These are phyloP conservation scores for Garcia nutans DNA, from an alignment of 345 rosid genomes.

Conservation along the genomic window DNA sequence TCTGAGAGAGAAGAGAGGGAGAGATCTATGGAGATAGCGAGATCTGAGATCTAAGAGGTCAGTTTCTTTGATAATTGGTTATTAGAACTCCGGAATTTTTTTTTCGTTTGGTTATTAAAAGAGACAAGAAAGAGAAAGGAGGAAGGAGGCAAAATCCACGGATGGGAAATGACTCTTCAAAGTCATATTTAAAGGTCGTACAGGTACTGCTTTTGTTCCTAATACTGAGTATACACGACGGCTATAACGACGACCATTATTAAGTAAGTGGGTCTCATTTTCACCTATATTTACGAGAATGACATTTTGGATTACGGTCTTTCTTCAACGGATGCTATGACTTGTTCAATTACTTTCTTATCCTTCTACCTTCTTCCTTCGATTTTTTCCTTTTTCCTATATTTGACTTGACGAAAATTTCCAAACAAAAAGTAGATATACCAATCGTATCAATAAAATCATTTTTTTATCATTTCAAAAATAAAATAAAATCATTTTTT, in stretches of 20 bases:
- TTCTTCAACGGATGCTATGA: background rate
- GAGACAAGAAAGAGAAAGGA: constrained; percentile 6
- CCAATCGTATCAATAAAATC: too few species aligned
- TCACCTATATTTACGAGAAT: constrained; percentile 20
- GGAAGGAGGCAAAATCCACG: constrained; percentile 33
- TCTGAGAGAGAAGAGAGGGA: background rate
- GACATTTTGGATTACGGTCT: constrained; percentile 1
- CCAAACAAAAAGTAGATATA: too few species aligned
- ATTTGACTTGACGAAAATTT: background rate
- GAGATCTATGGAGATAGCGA: background rate
- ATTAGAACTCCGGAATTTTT: background rate
- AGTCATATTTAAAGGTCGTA: constrained; percentile 22
- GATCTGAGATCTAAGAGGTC: constrained; percentile 18
- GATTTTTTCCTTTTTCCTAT: background rate
- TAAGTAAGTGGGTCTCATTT: constrained; percentile 6
- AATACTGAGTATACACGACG: background rate
- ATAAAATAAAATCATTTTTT: too few species aligned
- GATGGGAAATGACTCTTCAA: constrained; percentile 35
- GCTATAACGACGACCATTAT: background rate
- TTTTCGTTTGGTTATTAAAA: background rate
- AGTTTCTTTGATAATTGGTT: background rate
- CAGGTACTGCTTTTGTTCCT: background rate
- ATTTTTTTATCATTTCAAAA: too few species aligned
- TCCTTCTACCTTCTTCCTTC: background rate
- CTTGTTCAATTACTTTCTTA: background rate